A percentile compares a stretch with the other conserved stretches of the same genome.
phyloP scores from a whole-genome alignment of 495 filamentous ascomycete genomes.

The Astrocystis sublimbata region DNA sequence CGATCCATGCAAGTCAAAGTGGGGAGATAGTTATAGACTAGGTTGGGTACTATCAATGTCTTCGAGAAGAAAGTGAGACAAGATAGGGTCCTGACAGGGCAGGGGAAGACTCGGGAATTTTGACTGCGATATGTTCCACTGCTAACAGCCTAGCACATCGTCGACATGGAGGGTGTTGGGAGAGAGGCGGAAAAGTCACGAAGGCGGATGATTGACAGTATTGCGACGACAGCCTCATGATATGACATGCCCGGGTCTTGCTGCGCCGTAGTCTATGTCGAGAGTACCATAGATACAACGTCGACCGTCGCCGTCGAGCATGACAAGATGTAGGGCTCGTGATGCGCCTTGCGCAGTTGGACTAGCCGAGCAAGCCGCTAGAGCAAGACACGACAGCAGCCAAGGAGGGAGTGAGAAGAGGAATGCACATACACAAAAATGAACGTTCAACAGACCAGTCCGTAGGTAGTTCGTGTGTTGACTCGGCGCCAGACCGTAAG shows the following conservation, averaged over 20 bases:
- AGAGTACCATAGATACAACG: background rate
- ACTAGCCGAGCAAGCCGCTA: background rate
- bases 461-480: conserved; percentile 13
- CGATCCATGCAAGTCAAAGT: background rate
- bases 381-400: background rate
- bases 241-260: background rate
- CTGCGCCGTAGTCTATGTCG: background rate
- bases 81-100: background rate
- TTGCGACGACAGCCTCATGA: background rate
- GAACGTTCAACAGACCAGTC: conserved; percentile 21
- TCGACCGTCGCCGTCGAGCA: background rate
- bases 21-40: background rate
- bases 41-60: background rate
- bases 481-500: conserved; percentile 10
- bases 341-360: background rate
- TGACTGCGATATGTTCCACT: background rate
- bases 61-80: conserved; percentile 4
- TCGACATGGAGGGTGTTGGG: too few species aligned
- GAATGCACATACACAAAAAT: conserved; percentile 17
- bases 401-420: background rate
- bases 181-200: too few species aligned
- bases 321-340: background rate
- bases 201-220: background rate
- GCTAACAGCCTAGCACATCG: background rate
- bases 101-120: background rate